Percentiles rank a stretch among this genome's conserved stretches.
phyloP scores from a whole-genome alignment of 352 stramenopile genomes.

The Saprolegnia parasitica region DNA sequence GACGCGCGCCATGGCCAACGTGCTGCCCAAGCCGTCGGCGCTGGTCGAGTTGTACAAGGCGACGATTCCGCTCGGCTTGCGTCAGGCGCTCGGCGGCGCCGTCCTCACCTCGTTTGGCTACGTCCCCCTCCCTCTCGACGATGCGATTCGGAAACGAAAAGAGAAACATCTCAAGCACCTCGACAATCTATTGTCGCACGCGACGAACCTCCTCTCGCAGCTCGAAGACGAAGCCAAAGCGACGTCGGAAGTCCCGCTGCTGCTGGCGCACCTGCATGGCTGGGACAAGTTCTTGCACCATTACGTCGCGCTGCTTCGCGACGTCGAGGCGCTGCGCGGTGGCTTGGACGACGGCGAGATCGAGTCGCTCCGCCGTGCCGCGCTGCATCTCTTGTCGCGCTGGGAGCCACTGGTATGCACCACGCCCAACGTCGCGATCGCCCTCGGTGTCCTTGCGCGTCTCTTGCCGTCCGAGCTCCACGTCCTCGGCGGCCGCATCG shows the following conservation, averaged over 20 bases:
- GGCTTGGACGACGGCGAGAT: background rate
- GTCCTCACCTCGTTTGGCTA: constrained; percentile 21
- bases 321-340: background rate
- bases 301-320: constrained; percentile 6
- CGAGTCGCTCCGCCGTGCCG: background rate
- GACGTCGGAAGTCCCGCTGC: constrained; percentile 2
- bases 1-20: constrained; percentile 25
- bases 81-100: constrained; percentile 20
- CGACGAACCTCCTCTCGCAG: background rate
- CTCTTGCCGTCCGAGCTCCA: constrained; percentile 23
- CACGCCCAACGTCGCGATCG: constrained; percentile 9
- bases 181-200: background rate
- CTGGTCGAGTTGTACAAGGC: constrained; percentile 14
- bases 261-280: constrained; percentile 1
- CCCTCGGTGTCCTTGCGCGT: constrained; percentile 15
- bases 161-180: constrained; percentile 28
- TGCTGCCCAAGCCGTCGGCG: background rate
- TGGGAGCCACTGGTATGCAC: background rate
- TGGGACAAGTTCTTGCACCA: constrained; percentile 20
- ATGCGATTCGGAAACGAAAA: constrained; percentile 18
- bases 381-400: background rate
- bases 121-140: background rate
- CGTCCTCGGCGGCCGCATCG: constrained; percentile 17
- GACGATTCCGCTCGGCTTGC: constrained; percentile 13
- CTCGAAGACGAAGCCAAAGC: constrained; percentile 16